Base-by-base conservation (phyloP, 1,139 yeast species). In the Sugiyamaella sp. region DNA sequence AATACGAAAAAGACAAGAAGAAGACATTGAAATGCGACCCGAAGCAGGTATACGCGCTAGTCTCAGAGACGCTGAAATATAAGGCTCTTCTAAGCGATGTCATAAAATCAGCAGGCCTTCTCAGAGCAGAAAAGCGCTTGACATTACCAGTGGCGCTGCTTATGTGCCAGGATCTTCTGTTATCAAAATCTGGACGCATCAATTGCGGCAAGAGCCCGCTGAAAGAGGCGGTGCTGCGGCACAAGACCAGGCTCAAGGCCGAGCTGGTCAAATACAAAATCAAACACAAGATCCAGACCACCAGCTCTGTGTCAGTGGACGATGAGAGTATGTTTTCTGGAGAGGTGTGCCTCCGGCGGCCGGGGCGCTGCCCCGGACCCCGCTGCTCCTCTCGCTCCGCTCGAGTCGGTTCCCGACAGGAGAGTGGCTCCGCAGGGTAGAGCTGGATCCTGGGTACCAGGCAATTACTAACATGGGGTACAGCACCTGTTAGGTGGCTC, bases 191-290 rank as follows among this genome's bases (percentile, higher is more conserved):
- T 27, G 96, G 96, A 8, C 74, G 97, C 58, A 87, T 93, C 55
- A 95, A 89, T 66, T 86, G 90, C 77, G 95, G 95, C 4, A 90
- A 90, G 63, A 91, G 87, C 57, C 89, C 93, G 0, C 77, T 89
- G 56, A 93, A 93, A 66, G 95, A 88, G 49, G 87, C 89, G 4
- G 77, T 93, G 14, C 73, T 93, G 52, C 78, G 81, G 56, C 86
- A 89, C 67, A 88, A 86, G 71, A 85, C 96, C 0, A 74, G 98
- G 61, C 73, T 93, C 46, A 83, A 81, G 59, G 93, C 95, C 0
- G 98, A 93, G 66, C 76, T 87, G 58, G 86, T 82, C 46, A 89
- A 87, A 66, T 74, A 89, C 64, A 89, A 89, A 64, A 70, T 91
- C 62, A 85, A 84, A 61, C 79, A 84, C 63, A 81, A 81, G 57